phyloP scores from a whole-genome alignment of 495 filamentous ascomycete genomes.

The Evernia prunastri region DNA sequence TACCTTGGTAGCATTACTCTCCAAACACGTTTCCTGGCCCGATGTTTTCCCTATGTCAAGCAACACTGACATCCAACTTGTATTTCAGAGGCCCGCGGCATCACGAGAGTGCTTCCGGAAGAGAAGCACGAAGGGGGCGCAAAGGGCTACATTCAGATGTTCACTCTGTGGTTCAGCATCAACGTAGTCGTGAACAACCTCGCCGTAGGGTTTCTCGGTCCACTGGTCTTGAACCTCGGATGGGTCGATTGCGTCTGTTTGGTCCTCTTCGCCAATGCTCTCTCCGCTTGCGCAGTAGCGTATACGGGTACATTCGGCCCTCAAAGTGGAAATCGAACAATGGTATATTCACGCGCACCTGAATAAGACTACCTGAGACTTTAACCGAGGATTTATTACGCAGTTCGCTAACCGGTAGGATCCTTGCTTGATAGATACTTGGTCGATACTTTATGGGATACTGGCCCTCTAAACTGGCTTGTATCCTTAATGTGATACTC shows the following conservation, averaged over 20 bases:
- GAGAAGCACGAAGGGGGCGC: constrained; percentile 10
- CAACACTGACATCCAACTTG: background rate
- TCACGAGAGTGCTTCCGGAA: constrained; percentile 19
- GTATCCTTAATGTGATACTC: constrained; percentile 59
- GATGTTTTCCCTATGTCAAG: background rate
- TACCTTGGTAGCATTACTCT: background rate
- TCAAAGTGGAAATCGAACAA: constrained; percentile 58
- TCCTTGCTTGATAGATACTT: constrained; percentile 45
- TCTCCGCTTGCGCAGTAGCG: constrained; percentile 51
- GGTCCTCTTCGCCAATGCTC: constrained; percentile 52
- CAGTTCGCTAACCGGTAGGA: background rate
- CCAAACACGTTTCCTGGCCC: background rate
- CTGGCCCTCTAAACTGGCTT: constrained; percentile 63
- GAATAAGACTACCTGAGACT: background rate
- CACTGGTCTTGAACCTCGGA: constrained; percentile 55
- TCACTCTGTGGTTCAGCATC: constrained; percentile 33
- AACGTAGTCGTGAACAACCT: constrained; percentile 67
- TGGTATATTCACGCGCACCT: constrained; percentile 39
- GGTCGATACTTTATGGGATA: constrained; percentile 70
- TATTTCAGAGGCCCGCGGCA: constrained; percentile 16
- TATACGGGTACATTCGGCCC: constrained; percentile 70
- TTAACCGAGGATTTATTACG: background rate
- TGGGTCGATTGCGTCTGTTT: constrained; percentile 59
- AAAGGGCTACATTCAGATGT: constrained; percentile 21
- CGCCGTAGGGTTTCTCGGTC: constrained; percentile 62